Conservation (phyloP, 495 filamentous ascomycete species). For the Halenospora varia region DNA sequence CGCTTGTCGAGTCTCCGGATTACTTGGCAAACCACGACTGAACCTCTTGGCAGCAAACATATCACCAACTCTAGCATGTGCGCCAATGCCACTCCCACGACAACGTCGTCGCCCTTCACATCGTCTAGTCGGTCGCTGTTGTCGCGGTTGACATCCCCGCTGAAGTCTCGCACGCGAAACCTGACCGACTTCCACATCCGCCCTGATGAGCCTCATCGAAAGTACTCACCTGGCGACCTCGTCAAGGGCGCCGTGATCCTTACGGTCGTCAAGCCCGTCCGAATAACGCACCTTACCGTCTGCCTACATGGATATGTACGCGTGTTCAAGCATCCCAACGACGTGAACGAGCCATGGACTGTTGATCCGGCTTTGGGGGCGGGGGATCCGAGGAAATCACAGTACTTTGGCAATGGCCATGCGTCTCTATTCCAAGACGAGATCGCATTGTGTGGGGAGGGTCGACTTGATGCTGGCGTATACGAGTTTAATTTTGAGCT, state of each 20-base stretch:
- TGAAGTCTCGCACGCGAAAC: conserved; percentile 58
- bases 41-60: conserved; percentile 25
- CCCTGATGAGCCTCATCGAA: conserved; percentile 82
- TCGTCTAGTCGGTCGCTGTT: conserved; percentile 43
- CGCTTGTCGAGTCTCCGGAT: conserved; percentile 1
- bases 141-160: conserved; percentile 55
- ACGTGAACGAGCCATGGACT: conserved; percentile 53
- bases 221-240: conserved; percentile 65
- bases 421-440: conserved; percentile 90
- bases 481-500: conserved; percentile 95
- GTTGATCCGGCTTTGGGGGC: conserved; percentile 39
- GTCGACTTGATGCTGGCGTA: conserved; percentile 73
- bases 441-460: conserved; percentile 83
- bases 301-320: conserved; percentile 84
- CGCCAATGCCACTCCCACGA: conserved; percentile 21
- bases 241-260: conserved; percentile 73
- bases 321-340: conserved; percentile 73
- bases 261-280: conserved; percentile 73
- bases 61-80: conserved; percentile 22
- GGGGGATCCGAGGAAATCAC: conserved; percentile 49
- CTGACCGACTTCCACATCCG: conserved; percentile 78
- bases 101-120: conserved; percentile 16
- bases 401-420: conserved; percentile 79
- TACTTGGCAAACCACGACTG: conserved; percentile 20
- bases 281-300: conserved; percentile 88